Conservation (phyloP, 2,329 filamentous ascomycete species). For the Colletotrichum tropicicola region DNA sequence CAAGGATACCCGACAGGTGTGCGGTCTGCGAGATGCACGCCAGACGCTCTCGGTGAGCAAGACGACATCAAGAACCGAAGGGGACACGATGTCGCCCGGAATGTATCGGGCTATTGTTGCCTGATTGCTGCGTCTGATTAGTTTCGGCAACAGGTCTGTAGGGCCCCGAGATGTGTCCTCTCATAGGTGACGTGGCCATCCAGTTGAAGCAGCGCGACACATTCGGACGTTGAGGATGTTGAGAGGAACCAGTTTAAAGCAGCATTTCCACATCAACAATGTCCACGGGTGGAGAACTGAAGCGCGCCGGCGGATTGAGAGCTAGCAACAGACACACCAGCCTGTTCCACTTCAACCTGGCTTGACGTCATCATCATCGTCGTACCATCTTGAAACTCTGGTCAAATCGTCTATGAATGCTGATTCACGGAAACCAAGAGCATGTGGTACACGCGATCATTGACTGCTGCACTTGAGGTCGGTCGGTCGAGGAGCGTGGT, state of each 20-base stretch:
- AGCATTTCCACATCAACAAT: background rate
- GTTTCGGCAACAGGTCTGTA: background rate
- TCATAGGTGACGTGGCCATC: background rate
- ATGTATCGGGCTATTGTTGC: background rate
- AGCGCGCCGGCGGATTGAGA: background rate
- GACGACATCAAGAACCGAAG: background rate
- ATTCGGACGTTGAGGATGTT: background rate
- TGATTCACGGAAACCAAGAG: no score
- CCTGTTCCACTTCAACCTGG: no score
- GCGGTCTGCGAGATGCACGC: conserved; percentile 1
- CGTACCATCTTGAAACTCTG: no score
- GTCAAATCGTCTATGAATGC: no score
- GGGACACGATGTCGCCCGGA: no score
- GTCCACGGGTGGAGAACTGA: background rate
- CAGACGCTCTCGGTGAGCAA: conserved; percentile 16
- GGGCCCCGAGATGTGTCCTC: background rate
- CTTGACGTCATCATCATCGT: no score
- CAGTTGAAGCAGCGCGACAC: background rate
- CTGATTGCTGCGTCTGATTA: background rate
- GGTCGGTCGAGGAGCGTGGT: no score
- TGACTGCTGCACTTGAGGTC: no score
- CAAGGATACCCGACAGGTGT: conserved; percentile 16
- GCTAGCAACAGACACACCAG: no score
- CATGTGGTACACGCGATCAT: no score
- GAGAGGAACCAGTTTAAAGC: background rate